Evolutionary conservation across 108 stramenopile species (phyloP), one percentile per base, ranked within the genome.

Genomic region (Cyclotella sp.): DNA sequence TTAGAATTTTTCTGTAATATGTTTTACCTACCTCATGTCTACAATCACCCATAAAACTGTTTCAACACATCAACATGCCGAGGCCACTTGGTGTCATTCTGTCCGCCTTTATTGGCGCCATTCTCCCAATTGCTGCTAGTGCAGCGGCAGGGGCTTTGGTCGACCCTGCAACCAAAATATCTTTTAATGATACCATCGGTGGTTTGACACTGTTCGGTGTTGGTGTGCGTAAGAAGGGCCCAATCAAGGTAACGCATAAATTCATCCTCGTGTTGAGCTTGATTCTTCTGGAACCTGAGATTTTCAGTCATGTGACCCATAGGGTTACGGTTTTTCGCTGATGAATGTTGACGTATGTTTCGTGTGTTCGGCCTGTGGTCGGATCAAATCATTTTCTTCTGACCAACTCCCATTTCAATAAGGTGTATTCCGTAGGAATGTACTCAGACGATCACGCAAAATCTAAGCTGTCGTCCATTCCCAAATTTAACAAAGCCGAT

Each of bases 371-470:
- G 3, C 57, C 18, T 40, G n/a, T 16, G 49, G 49, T 51, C 42
- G 27, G 11, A 9, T 19, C 60, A 40, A n/a, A 42, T 28, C 44
- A 28, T 40, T 43, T 58, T 18, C 24, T 30, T n/a, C 24, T 57
- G 14, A 58, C 4, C 27, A 58, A 22, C 57, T 1, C 4, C 46
- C 49, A 3, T 51, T 73, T 42, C 28, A 51, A 43, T 52, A 44
- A 79, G 82, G 86, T 94, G 12, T 94, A 94, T 63, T 86, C 87
- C 45, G 91, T 94, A 22, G 93, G 91, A 10, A 88, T 92, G 90
- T 94, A 94, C 73, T 79, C 87, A 4, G 76, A 80, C 39, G 61
- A 76, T 30, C 82, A 87, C 21, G 70, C 82, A n/a, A 86, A 88
- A 41, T 53, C 82, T 9, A 65, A 65, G 11, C 62, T 94, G 52